Percentiles rank a stretch among this genome's conserved stretches.
These are phyloP conservation scores for Eucalyptus erythrocorys DNA, from an alignment of 345 rosid genomes.

Conservation along the genomic window DNA sequence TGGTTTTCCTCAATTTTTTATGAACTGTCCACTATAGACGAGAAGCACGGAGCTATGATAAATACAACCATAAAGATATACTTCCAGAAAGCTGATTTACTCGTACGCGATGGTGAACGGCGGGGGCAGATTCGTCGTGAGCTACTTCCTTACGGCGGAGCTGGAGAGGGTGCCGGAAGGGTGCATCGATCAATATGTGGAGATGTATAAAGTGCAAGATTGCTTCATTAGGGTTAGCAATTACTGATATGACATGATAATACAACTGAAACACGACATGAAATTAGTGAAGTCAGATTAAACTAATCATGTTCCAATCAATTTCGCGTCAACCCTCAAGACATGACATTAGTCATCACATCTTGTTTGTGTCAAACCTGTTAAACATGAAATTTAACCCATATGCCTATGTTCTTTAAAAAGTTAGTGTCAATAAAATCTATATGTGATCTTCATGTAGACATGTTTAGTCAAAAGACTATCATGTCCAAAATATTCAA, in stretches of 20 bases:
- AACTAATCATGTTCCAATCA: not conserved
- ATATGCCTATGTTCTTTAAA: not conserved
- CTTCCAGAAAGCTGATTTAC: slow-evolving; percentile 12
- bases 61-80: not conserved
- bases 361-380: not conserved
- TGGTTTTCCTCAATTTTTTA: not conserved
- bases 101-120: slow-evolving; percentile 79
- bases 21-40: not conserved
- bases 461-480: not conserved
- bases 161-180: slow-evolving; percentile 60
- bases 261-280: not conserved
- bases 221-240: slow-evolving; percentile 63
- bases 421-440: not conserved
- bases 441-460: not conserved
- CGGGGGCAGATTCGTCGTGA: slow-evolving; percentile 70
- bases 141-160: slow-evolving; percentile 53
- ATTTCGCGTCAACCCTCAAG: not conserved
- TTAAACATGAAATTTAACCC: not conserved
- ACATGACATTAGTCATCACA: not conserved
- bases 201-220: slow-evolving; percentile 56
- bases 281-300: not conserved
- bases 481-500: not conserved
- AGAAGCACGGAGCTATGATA: not conserved
- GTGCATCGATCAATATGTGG: slow-evolving; percentile 53
- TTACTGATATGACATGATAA: not conserved